Evolutionary conservation across 2,329 filamentous ascomycete species (phyloP).

Genomic region (Corniculantispora saksenae): DNA sequence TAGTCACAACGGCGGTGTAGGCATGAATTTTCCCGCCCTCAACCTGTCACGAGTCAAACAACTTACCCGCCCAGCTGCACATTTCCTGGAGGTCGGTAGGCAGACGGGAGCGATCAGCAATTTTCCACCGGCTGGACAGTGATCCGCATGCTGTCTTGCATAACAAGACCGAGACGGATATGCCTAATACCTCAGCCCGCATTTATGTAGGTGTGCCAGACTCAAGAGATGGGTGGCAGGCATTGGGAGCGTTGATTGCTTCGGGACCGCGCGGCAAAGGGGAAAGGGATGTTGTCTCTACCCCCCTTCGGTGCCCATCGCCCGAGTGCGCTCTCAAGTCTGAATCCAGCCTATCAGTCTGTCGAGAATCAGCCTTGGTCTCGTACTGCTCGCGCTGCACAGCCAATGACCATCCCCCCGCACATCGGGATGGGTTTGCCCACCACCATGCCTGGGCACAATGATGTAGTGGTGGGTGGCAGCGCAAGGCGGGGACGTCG

Average conservation of each 20-base stretch:
- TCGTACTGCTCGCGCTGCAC: neutral
- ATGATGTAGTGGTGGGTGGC: neutral
- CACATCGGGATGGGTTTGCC: neutral
- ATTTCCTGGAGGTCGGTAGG: neutral
- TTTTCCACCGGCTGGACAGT: neutral
- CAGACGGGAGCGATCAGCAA: conserved; percentile 9
- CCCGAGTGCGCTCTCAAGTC: neutral
- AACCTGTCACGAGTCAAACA: conserved; percentile 13
- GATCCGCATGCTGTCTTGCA: conserved; percentile 16
- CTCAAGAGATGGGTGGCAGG: neutral
- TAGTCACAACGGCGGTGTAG: conserved; percentile 13
- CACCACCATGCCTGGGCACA: neutral
- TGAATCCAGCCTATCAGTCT: neutral
- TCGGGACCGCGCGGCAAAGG: neutral
- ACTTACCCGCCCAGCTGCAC: neutral
- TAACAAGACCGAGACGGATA: conserved; percentile 1
- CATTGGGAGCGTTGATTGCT: neutral
- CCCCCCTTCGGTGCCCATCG: neutral
- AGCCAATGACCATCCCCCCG: neutral
- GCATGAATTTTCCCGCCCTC: neutral
- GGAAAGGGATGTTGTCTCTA: neutral
- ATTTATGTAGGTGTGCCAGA: neutral
- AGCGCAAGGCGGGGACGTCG: conserved; percentile 2
- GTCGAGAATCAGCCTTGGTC: neutral
- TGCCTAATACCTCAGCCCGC: neutral